phyloP scores from a whole-genome alignment of 176 grass and related monocot species.

The Tillandsia fasciculata region DNA sequence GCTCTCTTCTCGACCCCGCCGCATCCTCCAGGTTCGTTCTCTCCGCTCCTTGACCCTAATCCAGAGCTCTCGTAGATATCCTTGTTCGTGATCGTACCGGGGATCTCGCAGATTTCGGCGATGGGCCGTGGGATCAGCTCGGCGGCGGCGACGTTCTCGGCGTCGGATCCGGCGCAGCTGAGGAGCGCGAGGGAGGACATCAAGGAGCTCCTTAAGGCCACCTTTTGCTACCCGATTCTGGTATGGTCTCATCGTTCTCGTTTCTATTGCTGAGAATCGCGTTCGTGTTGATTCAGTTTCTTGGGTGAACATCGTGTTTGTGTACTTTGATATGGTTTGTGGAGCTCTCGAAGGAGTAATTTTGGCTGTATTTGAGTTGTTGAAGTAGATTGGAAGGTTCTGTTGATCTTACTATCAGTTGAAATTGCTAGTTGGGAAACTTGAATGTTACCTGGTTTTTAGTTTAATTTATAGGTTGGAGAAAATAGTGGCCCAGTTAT shows the following conservation, averaged over 20 bases:
- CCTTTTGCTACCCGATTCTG: slow-evolving; percentile 80
- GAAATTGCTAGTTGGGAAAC: not conserved
- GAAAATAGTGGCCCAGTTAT: not conserved
- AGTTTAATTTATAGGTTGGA: not conserved
- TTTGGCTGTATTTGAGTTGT: no score
- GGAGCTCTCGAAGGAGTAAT: no score
- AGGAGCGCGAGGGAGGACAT: slow-evolving; percentile 81
- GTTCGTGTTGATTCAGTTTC: not conserved
- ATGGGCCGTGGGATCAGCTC: slow-evolving; percentile 21
- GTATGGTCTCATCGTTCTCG: slow-evolving; percentile 19
- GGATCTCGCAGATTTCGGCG: no score
- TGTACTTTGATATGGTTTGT: no score
- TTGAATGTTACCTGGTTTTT: not conserved
- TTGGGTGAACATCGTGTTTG: not conserved
- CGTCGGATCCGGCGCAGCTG: slow-evolving; percentile 54
- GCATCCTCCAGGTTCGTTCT: slow-evolving; percentile 21
- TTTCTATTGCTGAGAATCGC: not conserved
- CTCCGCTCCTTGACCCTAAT: not conserved
- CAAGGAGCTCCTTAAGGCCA: slow-evolving; percentile 61
- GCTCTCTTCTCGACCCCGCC: not conserved
- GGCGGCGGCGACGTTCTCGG: slow-evolving; percentile 30
- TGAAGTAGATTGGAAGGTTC: no score
- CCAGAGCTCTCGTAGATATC: no score
- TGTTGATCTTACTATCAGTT: not conserved
- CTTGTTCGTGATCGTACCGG: no score